Base-by-base conservation (phyloP, 1,284 basidiomycete genomes). In the Cutaneotrichosporon spelunceum region DNA sequence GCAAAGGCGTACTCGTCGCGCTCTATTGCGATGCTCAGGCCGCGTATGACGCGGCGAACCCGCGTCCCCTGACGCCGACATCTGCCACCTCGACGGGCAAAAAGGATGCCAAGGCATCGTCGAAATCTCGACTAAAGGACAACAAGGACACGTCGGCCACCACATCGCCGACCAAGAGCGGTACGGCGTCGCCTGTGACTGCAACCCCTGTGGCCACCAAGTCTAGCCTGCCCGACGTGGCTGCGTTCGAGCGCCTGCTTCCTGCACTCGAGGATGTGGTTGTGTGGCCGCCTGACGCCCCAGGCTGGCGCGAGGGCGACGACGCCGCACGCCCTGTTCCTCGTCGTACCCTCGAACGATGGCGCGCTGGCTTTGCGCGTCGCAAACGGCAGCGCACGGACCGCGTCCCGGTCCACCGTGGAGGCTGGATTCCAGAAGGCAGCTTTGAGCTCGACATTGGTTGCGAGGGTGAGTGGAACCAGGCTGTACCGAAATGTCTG, bases 401-500 rank as follows among this genome's bases (percentile, higher is more conserved):
- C 36, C 64, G 70, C 6, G 68, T 69, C 39, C 65, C 66, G 1
- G 64, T 75, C 16, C 66, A 64, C 10, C 62, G 75, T 33, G 71
- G 71, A 19, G 78, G 78, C 8, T 78, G 76, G 76, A 68, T 66
- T 1, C 78, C 78, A 8, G 78, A 79, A 57, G 78, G 76, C 13
- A 75, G 71, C 53, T 79, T 79, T 57, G 78, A 79, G 59, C 73
- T 77, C 56, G 78, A 79, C 53, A 61, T 65, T 50, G 57, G 65
- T 30, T 70, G 63, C 44, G 45, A 64, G 27, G 73, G 76, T 77
- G 66, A 64, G 74, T 72, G 36, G 24, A 33, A 16, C 23, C 3
- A 23, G 16, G 48, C 39, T 33, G 57, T 29, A 29, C 29, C 16
- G 19, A 10, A 27, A 27, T 27, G 52, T 21, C 29, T 24, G 50